A percentile compares a stretch with the other conserved stretches of the same genome.
Conservation (phyloP, 2,329 filamentous ascomycete genomes). For the Penicillium rolfsii region DNA sequence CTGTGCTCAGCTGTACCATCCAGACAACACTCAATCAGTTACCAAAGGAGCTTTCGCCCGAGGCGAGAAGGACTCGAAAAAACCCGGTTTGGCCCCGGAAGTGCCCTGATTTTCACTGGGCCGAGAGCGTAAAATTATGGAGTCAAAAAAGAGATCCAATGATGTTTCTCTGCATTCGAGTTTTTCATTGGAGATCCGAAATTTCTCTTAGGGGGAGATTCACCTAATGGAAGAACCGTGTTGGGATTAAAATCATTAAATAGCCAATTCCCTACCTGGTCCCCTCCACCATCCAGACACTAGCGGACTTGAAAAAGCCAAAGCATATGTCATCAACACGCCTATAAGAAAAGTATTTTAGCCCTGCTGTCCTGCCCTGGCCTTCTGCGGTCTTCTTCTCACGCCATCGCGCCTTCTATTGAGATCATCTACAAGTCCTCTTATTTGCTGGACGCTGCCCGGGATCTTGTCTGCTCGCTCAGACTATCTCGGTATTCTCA, state of each 20-base stretch:
- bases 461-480: conserved; percentile 9
- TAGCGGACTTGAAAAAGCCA: background rate
- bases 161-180: background rate
- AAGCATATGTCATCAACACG: conserved; percentile 17
- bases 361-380: conserved; percentile 5
- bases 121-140: background rate
- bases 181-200: conserved; percentile 1
- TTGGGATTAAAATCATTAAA: background rate
- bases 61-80: background rate
- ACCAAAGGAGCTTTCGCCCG: background rate
- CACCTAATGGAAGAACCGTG: background rate
- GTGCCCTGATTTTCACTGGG: conserved; percentile 5
- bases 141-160: background rate
- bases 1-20: conserved; percentile 5
- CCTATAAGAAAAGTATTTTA: conserved; percentile 17
- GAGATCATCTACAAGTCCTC: conserved; percentile 21
- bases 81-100: conserved; percentile 11
- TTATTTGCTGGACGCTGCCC: conserved; percentile 22
- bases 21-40: background rate
- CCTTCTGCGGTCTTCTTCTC: conserved; percentile 15
- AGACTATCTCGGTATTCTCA: conserved; percentile 3
- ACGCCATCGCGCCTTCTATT: conserved; percentile 25
- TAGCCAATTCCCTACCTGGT: background rate
- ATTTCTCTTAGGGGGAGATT: conserved; percentile 3
- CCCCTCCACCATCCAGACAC: background rate